phyloP scores from a whole-genome alignment of 2,329 filamentous ascomycete genomes.

The Ascocoryne sarcoides region DNA sequence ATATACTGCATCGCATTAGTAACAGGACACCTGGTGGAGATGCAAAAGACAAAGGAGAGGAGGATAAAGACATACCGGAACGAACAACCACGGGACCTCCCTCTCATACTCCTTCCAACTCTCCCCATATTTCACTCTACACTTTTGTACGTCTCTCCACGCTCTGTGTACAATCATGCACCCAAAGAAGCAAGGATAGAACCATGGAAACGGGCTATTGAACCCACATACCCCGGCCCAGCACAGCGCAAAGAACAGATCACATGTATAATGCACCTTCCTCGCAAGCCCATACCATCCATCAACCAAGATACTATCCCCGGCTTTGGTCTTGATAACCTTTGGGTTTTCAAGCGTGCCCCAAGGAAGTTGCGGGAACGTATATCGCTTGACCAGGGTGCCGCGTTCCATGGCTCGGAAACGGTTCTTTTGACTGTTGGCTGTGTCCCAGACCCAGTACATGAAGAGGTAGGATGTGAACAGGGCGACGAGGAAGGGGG shows the following conservation, averaged over 20 bases:
- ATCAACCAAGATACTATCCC: conserved; percentile 70
- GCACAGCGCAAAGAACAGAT: conserved; percentile 65
- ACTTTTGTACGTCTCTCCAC: conserved; percentile 65
- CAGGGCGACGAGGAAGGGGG: conserved; percentile 53
- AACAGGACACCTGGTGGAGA: too few species aligned
- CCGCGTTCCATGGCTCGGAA: conserved; percentile 77
- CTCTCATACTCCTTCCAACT: conserved; percentile 75
- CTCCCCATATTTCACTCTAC: conserved; percentile 70
- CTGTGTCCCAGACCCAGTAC: conserved; percentile 90
- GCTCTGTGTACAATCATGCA: conserved; percentile 75
- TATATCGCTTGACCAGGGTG: conserved; percentile 58
- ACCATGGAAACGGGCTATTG: conserved; percentile 77
- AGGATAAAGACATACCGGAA: conserved; percentile 57
- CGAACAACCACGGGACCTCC: conserved; percentile 75
- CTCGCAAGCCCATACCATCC: conserved; percentile 79
- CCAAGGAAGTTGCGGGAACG: conserved; percentile 89
- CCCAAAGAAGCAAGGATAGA: conserved; percentile 75
- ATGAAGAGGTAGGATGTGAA: conserved; percentile 68
- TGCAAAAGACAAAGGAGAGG: too few species aligned
- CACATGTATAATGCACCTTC: conserved; percentile 76
- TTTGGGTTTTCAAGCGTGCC: conserved; percentile 73
- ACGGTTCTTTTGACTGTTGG: conserved; percentile 88
- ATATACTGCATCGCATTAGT: too few species aligned
- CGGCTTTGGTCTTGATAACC: conserved; percentile 62
- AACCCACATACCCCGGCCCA: conserved; percentile 82